These are phyloP conservation scores for Xerocomus brunneocitrinus DNA, from an alignment of 768 basidiomycete species.

Conservation along the genomic window DNA sequence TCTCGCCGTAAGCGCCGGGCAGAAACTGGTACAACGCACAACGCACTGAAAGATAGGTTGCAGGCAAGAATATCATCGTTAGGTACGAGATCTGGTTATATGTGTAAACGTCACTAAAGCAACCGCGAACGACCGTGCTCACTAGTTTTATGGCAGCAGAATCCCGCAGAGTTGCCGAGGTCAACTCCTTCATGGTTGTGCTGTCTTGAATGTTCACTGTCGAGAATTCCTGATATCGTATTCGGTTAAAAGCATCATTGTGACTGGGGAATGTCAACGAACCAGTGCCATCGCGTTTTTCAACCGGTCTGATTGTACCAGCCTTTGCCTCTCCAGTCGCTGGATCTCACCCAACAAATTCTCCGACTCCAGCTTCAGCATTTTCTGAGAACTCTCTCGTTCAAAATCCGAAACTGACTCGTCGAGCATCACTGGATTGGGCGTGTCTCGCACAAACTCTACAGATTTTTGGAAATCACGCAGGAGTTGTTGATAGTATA, in stretches of 20 bases:
- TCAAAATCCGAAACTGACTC: not conserved
- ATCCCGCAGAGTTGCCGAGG: slow-evolving; percentile 39
- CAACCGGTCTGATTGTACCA: slow-evolving; percentile 25
- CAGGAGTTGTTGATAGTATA: slow-evolving; percentile 52
- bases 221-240: not conserved
- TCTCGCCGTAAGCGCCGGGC: not conserved
- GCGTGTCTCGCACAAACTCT: slow-evolving; percentile 44
- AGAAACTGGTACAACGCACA: not conserved
- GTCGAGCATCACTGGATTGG: slow-evolving; percentile 41
- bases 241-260: not conserved
- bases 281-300: slow-evolving; percentile 31
- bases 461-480: slow-evolving; percentile 52
- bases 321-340: slow-evolving; percentile 28
- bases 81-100: slow-evolving; percentile 46
- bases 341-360: slow-evolving; percentile 42
- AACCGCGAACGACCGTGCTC: not conserved
- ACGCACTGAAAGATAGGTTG: slow-evolving; percentile 36
- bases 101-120: not conserved
- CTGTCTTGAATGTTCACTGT: not conserved
- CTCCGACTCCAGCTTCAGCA: slow-evolving; percentile 13
- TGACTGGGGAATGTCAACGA: not conserved
- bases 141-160: slow-evolving; percentile 38
- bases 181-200: slow-evolving; percentile 43
- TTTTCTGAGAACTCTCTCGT: not conserved
- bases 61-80: slow-evolving; percentile 59